Base-by-base conservation (phyloP, 176 grass and related monocot genomes). In the Dendrocalamus sinicus region DNA sequence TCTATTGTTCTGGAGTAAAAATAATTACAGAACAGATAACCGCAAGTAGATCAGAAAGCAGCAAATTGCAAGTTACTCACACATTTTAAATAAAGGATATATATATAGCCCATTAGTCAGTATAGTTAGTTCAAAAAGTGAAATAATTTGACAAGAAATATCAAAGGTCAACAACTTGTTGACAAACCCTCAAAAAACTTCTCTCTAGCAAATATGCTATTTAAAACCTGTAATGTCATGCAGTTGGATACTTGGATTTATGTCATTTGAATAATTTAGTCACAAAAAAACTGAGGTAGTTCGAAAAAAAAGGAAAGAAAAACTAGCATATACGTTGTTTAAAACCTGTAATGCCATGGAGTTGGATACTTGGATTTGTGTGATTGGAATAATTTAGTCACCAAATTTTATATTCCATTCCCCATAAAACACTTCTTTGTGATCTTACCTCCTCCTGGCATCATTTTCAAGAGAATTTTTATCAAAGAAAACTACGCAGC, bases 1-100 rank as follows among this genome's bases (percentile, higher is more conserved):
- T 87, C 90, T 99, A 65, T 94, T 96, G 80, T 76, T 92, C 93
- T 98, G 83, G 46, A 86, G 50, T 72, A 40, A 80, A 9, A 66
- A 79, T 65, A 86, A 77, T 67, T 81, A 62, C 24, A 82, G 46
- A 86, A 85, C 9, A 41, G 44, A 64, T 86, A 72, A 78, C 61
- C 55, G 8, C 15, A 2, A 87, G 16, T 44, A 68, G 12, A 67
- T 73, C 15, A 7, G 5, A 83, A 78, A 76, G 24, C 77, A 70
- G 4, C 13, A 77, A 83, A 78, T 22, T 41, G 30, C 2, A 82
- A 67, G 72, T 72, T 48, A 40, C 15, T 30, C 22, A 78, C 71
- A 24, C 46, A 89, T 30, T 50, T 35, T 13, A 54, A 72, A 53
- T 67, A 72, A 68, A 8, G 48, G 0, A 26, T 26, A 26, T 26